These are phyloP conservation scores for Auricularia heimuer DNA, from an alignment of 768 basidiomycete species.

Conservation along the genomic window DNA sequence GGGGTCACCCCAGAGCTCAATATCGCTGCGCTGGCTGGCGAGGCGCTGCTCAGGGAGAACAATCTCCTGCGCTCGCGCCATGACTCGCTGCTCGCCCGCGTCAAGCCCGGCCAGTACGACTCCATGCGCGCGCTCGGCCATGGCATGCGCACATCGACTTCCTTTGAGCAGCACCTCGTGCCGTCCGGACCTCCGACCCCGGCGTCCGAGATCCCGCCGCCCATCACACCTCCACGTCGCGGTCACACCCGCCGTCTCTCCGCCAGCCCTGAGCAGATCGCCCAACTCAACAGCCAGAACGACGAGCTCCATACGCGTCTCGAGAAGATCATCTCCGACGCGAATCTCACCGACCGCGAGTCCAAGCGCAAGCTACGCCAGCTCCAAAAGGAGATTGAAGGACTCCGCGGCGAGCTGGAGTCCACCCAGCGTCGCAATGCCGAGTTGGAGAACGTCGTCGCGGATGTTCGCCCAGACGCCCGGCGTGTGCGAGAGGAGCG, in stretches of 20 bases:
- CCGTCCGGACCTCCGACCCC: constrained; percentile 15
- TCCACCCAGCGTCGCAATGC: constrained; percentile 59
- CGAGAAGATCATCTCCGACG: constrained; percentile 65
- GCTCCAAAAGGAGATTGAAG: constrained; percentile 73
- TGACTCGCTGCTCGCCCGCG: constrained; percentile 55
- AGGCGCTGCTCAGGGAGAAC: constrained; percentile 61
- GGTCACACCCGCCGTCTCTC: constrained; percentile 11
- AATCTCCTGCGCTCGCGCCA: constrained; percentile 60
- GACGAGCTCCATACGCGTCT: constrained; percentile 68
- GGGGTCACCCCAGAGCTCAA: constrained; percentile 41
- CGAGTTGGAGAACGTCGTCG: constrained; percentile 55
- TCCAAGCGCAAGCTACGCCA: constrained; percentile 61
- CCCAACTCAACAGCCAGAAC: constrained; percentile 71
- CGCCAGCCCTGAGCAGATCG: constrained; percentile 46
- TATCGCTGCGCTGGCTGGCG: constrained; percentile 56
- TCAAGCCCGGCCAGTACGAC: constrained; percentile 36
- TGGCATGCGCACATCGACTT: constrained; percentile 17
- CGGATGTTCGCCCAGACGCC: constrained; percentile 36
- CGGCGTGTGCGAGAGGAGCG: constrained; percentile 7
- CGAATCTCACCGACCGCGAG: constrained; percentile 50
- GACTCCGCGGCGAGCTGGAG: constrained; percentile 66
- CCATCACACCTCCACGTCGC: constrained; percentile 1
- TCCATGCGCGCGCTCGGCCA: constrained; percentile 12
- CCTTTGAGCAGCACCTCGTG: constrained; percentile 25
- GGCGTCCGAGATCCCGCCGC: constrained; percentile 31